Evolutionary conservation across 1,139 yeast genomes (phyloP), one percentile per base, ranked within the genome.

Genomic region (Geotrichum aggregatum): DNA sequence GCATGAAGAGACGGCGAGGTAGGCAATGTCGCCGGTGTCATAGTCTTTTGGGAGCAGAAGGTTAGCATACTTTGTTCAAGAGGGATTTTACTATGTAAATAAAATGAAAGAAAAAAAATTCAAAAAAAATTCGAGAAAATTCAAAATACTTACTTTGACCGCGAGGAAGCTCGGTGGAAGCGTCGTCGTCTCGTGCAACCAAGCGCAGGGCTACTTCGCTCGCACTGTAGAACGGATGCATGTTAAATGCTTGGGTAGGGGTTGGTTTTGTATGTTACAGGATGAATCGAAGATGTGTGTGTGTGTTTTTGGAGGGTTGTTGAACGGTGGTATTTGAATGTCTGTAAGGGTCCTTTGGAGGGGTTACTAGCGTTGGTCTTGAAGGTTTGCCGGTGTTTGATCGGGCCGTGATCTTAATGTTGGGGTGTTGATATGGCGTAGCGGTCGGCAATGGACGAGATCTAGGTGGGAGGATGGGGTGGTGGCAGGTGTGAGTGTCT

Each of bases 1-100:
- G 46, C 94, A 82, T 1, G 95, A 68, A 47, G 78, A 74, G n/a
- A 78, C 60, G 43, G 75, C 62, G 36, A 80, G 66, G 65, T 77
- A 80, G 16, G 73, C 74, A 4, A 76, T 71, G 35, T 77, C 78
- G 16, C 83, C 83, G 3, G 75, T 69, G 62, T 79, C 79, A 59
- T 76, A 80, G 40, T 62, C 49, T 34, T 33, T 22, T 40, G 5
- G 8, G 28, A 22, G 43, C 11, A n/a, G 6, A 34, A 8, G 14
- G 5, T 13, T 33, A 8, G 8, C 14, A 33, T 33, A 8, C 14
- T n/a, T 7, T 6, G 38, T 3, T 34, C 18, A n/a, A n/a, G 21
- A 38, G 21, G 7, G 18, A 38, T 38, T 14, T 16, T 21, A 38
- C 3, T 10, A 38, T 7, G 10, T 11, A 3, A n/a, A n/a, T n/a